Conservation (phyloP, 768 basidiomycete species). For the Imleria badia region DNA sequence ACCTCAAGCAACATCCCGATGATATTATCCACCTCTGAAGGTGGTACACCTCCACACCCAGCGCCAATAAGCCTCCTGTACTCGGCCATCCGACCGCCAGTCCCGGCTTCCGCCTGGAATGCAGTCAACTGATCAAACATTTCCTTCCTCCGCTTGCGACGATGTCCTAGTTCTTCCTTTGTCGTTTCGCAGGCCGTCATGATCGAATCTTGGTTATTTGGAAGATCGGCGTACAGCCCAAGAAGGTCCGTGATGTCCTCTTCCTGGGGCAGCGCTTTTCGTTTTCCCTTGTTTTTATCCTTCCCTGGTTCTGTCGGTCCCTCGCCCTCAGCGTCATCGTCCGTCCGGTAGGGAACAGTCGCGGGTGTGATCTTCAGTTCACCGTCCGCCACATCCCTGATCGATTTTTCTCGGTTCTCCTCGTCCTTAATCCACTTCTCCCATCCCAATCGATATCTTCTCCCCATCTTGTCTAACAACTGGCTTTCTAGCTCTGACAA, state of each 20-base stretch:
- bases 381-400: slow-evolving; percentile 64
- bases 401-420: slow-evolving; percentile 68
- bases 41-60: slow-evolving; percentile 83
- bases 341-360: slow-evolving; percentile 46
- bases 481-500: slow-evolving; percentile 65
- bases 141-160: slow-evolving; percentile 65
- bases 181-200: slow-evolving; percentile 57
- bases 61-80: slow-evolving; percentile 88
- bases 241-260: slow-evolving; percentile 69
- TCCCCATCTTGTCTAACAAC: slow-evolving; percentile 74
- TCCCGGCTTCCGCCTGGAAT: slow-evolving; percentile 88
- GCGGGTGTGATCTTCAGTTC: slow-evolving; percentile 47
- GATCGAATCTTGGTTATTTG: slow-evolving; percentile 55
- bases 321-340: slow-evolving; percentile 46
- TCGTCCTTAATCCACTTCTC: slow-evolving; percentile 92
- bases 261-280: slow-evolving; percentile 44
- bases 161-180: slow-evolving; percentile 62
- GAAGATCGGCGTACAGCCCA: slow-evolving; percentile 54
- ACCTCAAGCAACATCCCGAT: slow-evolving; percentile 86
- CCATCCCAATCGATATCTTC: slow-evolving; percentile 82
- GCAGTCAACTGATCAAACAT: slow-evolving; percentile 75
- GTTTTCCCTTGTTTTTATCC: slow-evolving; percentile 55
- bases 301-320: slow-evolving; percentile 35
- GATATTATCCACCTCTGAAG: slow-evolving; percentile 86
- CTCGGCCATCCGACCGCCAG: slow-evolving; percentile 83